These are phyloP conservation scores for Phytopythium helicoides DNA, from an alignment of 352 stramenopile species.

Conservation along the genomic window DNA sequence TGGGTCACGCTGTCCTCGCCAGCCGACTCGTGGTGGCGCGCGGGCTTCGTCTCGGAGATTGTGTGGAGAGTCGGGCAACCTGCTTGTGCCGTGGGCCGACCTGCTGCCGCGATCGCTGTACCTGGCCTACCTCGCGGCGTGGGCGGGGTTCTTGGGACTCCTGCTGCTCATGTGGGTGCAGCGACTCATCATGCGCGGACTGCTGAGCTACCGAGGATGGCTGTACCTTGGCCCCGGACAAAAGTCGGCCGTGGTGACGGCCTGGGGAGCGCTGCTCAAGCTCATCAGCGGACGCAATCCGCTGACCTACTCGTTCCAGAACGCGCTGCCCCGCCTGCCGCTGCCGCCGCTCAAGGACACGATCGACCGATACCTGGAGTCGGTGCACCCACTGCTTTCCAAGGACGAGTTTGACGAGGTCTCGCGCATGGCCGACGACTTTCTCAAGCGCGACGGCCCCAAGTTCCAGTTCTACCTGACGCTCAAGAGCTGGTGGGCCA, in stretches of 20 bases:
- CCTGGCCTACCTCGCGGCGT: conserved; percentile 82
- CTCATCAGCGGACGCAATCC: conserved; percentile 75
- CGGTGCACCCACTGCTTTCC: conserved; percentile 88
- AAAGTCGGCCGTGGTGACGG: conserved; percentile 61
- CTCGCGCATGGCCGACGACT: conserved; percentile 81
- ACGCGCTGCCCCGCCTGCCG: conserved; percentile 89
- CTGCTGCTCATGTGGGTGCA: conserved; percentile 85
- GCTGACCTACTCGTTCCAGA: conserved; percentile 91
- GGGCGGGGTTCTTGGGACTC: conserved; percentile 75
- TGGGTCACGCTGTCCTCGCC: conserved; percentile 53
- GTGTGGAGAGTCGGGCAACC: conserved; percentile 83
- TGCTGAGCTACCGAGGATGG: conserved; percentile 89
- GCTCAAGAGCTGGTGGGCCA: conserved; percentile 88
- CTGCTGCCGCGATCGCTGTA: conserved; percentile 69
- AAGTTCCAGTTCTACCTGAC: conserved; percentile 91
- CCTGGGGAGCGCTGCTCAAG: conserved; percentile 81
- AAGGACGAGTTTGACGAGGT: conserved; percentile 87
- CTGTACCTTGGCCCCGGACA: conserved; percentile 75
- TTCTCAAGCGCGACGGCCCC: conserved; percentile 84
- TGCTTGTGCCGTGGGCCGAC: conserved; percentile 67
- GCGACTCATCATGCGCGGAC: conserved; percentile 71
- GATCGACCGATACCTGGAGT: conserved; percentile 89
- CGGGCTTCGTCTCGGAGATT: conserved; percentile 57
- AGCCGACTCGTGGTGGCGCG: conserved; percentile 86
- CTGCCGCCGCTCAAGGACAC: conserved; percentile 93